phyloP scores from a whole-genome alignment of 108 stramenopile genomes.

The Skeletonema grethae region DNA sequence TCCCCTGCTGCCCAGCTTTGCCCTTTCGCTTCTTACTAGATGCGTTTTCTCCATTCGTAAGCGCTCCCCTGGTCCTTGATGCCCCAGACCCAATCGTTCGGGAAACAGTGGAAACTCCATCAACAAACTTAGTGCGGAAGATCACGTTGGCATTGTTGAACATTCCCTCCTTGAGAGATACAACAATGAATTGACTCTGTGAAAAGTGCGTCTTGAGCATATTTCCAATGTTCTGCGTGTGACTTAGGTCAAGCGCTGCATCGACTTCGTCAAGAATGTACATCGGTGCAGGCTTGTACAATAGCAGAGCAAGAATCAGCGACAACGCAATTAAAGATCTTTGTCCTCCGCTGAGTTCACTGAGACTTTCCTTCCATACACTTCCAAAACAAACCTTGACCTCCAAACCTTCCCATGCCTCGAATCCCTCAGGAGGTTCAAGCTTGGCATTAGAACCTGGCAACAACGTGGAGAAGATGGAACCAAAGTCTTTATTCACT shows the following conservation, averaged over 20 bases:
- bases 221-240: slow-evolving; percentile 99
- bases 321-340: slow-evolving; percentile 97
- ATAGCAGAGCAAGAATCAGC: slow-evolving; percentile 93
- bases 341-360: slow-evolving; percentile 98
- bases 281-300: slow-evolving; percentile 99
- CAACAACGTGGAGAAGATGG: slow-evolving; percentile 96
- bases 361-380: slow-evolving; percentile 98
- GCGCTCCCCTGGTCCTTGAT: slow-evolving; percentile 41
- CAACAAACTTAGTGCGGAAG: slow-evolving; percentile 98
- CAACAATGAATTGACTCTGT: slow-evolving; percentile 99
- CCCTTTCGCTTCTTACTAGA: slow-evolving; percentile 11
- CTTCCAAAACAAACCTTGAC: slow-evolving; percentile 96
- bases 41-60: slow-evolving; percentile 42
- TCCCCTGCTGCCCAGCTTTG: slow-evolving; percentile 19
- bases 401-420: slow-evolving; percentile 95
- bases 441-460: slow-evolving; percentile 96
- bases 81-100: slow-evolving; percentile 88
- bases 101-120: slow-evolving; percentile 97
- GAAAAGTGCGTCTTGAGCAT: slow-evolving; percentile 99
- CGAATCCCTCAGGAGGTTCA: slow-evolving; percentile 94
- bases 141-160: slow-evolving; percentile 99
- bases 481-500: slow-evolving; percentile 98
- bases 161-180: slow-evolving; percentile 98
- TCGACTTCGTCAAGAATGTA: slow-evolving; percentile 99
- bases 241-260: slow-evolving; percentile 97